Base-by-base conservation (phyloP, 768 basidiomycete species). In the Candolleomyces efflorescens region DNA sequence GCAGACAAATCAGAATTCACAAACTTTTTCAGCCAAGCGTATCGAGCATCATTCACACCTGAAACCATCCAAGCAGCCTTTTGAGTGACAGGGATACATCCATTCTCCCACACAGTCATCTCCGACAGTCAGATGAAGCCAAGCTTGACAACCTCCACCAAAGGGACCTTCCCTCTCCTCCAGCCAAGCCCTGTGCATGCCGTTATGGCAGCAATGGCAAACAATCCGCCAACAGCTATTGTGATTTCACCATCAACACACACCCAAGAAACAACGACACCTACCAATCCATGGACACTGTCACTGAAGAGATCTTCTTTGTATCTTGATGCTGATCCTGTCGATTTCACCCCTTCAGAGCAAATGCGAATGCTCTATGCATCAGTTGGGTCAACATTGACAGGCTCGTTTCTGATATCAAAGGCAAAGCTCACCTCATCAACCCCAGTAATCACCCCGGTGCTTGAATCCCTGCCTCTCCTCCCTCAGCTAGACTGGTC, bases 51-150 rank as follows among this genome's bases (percentile, higher is more conserved):
- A 5, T 75, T 76, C 56, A 69, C 65, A 1, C 27, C 44, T 17
- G 61, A 68, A 17, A 67, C 49, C 11, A 60, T 74, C 23, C 38
- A 58, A n/a, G 59, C 68, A 3, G 72, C 71, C 0, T 76, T 75
- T 59, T 24, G 43, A 12, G 67, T 60, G 12, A 73, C 69, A 1
- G 67, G 70, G 1, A 60, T 75, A 22, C 49, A 67, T 49, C 70
- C 71, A 2, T 73, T 68, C 58, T 59, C 69, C 51, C 66, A 54
- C 23, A 56, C 60, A 41, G 58, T 68, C 13, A 70, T 75, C 50
- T 60, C 61, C 0, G 53, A 60, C 3, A 45, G 13, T 5, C 68
- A 71, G 58, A 69, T 70, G 66, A 67, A 65, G 43, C 71, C 70
- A 0, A 67, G 66, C 45, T 43, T 53, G n/a, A 46, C 61, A 20